Conservation (phyloP, 805 yeast species). For the Hanseniaspora taiwanica region DNA sequence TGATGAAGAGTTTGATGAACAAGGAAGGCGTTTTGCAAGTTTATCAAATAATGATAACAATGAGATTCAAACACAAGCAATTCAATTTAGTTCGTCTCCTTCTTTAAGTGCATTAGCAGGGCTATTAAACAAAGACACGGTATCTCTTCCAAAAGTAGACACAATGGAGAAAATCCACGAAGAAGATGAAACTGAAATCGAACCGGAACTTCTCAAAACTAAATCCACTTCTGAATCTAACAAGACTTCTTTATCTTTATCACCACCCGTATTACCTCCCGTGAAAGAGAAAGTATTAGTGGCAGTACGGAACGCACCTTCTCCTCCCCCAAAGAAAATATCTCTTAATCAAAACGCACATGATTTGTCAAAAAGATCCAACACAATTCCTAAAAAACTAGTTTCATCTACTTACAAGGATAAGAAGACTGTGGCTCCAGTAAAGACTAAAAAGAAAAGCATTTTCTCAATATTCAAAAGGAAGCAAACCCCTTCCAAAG, state of each 20-base stretch:
- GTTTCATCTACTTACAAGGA: too few relatives aligned
- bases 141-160: conserved; percentile 14
- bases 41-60: background rate
- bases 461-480: conserved; percentile 8
- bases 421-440: too few relatives aligned
- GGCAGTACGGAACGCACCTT: too few relatives aligned
- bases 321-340: too few relatives aligned
- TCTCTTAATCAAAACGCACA: too few relatives aligned
- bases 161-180: conserved; percentile 8
- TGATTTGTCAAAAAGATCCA: too few relatives aligned
- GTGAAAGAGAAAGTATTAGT: too few relatives aligned
- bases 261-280: too few relatives aligned
- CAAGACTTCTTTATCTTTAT: too few relatives aligned
- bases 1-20: background rate
- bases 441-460: conserved; percentile 4
- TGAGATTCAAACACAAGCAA: conserved; percentile 6
- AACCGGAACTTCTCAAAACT: background rate
- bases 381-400: too few relatives aligned
- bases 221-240: too few relatives aligned
- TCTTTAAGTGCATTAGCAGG: conserved; percentile 31
- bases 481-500: background rate
- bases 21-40: conserved; percentile 1
- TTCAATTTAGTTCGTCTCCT: conserved; percentile 30
- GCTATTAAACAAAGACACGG: conserved; percentile 26
- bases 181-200: background rate